These are phyloP conservation scores for Penicillium dipodomyicola DNA, from an alignment of 495 filamentous ascomycete species.

Conservation along the genomic window DNA sequence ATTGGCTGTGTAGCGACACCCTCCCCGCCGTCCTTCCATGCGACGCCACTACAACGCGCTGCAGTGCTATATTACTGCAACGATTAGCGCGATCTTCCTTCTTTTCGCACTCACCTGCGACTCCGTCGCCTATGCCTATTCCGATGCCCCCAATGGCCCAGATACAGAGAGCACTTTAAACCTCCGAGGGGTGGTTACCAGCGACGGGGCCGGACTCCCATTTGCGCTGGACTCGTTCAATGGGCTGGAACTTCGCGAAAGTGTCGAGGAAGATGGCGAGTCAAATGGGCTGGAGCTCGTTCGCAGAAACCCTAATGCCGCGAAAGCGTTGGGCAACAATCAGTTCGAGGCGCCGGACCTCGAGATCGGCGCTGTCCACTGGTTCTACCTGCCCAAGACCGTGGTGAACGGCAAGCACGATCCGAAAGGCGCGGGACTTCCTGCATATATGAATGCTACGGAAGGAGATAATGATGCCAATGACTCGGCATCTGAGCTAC, in stretches of 20 bases:
- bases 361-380: constrained; percentile 53
- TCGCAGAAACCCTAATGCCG: constrained; percentile 53
- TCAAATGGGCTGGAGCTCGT: constrained; percentile 58
- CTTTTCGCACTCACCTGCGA: constrained; percentile 49
- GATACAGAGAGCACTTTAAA: constrained; percentile 48
- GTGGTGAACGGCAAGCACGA: constrained; percentile 39
- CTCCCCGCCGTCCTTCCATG: constrained; percentile 44
- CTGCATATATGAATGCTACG: constrained; percentile 28
- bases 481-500: constrained; percentile 21
- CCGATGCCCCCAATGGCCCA: constrained; percentile 45
- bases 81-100: constrained; percentile 53
- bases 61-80: constrained; percentile 68
- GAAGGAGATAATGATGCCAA: constrained; percentile 1
- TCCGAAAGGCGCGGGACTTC: constrained; percentile 35
- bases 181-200: constrained; percentile 17
- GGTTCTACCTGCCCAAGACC: constrained; percentile 53
- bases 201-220: constrained; percentile 24
- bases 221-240: constrained; percentile 36
- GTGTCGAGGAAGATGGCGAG: constrained; percentile 33
- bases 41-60: constrained; percentile 58
- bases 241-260: constrained; percentile 33
- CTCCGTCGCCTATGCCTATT: constrained; percentile 58
- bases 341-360: constrained; percentile 49
- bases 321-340: constrained; percentile 61
- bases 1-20: constrained; percentile 16